These are phyloP conservation scores for Beta vulgaris DNA, from an alignment of 148 eudicot genomes.

Conservation along the genomic window DNA sequence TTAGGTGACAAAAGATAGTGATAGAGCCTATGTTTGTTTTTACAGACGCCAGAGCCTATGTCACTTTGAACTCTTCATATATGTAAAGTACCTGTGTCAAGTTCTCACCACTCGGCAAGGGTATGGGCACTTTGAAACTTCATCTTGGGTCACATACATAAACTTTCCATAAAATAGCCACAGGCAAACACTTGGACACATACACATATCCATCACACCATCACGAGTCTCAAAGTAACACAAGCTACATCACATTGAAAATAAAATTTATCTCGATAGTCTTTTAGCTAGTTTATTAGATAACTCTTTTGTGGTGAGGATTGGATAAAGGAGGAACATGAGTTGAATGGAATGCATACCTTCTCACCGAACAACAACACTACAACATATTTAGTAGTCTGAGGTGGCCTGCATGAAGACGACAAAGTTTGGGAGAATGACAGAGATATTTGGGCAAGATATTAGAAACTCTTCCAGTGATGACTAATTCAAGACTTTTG, in stretches of 20 bases:
- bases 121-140: no score
- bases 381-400: constrained; percentile 51
- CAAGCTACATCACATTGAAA: neutral
- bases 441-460: neutral
- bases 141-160: no score
- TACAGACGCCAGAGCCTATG: no score
- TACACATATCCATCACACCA: no score
- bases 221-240: no score
- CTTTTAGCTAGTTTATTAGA: neutral
- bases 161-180: no score
- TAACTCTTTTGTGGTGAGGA: neutral
- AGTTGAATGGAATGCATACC: constrained; percentile 40
- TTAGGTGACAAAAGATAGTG: neutral
- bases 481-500: no score
- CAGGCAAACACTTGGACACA: no score
- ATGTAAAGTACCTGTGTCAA: no score
- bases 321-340: neutral
- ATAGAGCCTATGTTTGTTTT: no score
- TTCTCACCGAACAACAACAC: constrained; percentile 64
- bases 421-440: constrained; percentile 46
- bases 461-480: constrained; percentile 1
- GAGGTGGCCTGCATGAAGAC: constrained; percentile 48
- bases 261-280: neutral
- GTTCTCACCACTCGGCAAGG: no score
- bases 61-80: no score